Evolutionary conservation across 1,284 basidiomycete genomes (phyloP), one percentile per base, ranked within the genome.

Genomic region (Ceratobasidium sp.): DNA sequence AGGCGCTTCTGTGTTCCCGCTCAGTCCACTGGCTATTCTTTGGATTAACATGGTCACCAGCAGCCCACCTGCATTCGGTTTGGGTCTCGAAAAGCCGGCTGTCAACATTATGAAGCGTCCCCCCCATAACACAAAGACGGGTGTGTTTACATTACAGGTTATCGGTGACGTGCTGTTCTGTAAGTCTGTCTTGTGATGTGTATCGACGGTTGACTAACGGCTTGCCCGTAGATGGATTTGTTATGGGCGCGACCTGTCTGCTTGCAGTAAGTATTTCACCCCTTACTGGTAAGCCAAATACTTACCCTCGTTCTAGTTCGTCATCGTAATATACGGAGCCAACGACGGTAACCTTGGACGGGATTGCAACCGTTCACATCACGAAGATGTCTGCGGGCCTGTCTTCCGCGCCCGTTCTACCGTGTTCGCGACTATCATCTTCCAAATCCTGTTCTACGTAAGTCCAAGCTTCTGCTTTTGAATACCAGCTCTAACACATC

Each of bases 21-120:
- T 91, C 12, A 84, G 84, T 10, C 88, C 88, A 17, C 82, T 91
- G 40, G 86, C 84, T 32, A 85, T 89, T 22, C 80, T 92, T 1
- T 71, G 56, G 60, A 65, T 73, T 25, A 65, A 80, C 75, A 80
- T 78, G 1, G 76, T 81, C 45, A 83, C 84, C 3, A 82, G 83
- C 58, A 82, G 84, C 20, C 83, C 83, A 5, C 85, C 85, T 29
- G 86, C 86, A 2, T 82, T 87, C 69, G 86, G 86, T 1, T 81
- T 88, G n/a, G 86, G 86, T 53, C 77, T 89, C 67, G 87, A 90
- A 74, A 80, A 80, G 4, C 83, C 86, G 0, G 81, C 85, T 0
- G 47, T 74, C 7, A 85, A 89, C 72, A 79, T 87, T 22, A 90
- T 90, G 88, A 80, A 78, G 64, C 80, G 81, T 62, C 82, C 83